These are phyloP conservation scores for Leucocoprinus leucothites DNA, from an alignment of 768 basidiomycete species.

Conservation along the genomic window DNA sequence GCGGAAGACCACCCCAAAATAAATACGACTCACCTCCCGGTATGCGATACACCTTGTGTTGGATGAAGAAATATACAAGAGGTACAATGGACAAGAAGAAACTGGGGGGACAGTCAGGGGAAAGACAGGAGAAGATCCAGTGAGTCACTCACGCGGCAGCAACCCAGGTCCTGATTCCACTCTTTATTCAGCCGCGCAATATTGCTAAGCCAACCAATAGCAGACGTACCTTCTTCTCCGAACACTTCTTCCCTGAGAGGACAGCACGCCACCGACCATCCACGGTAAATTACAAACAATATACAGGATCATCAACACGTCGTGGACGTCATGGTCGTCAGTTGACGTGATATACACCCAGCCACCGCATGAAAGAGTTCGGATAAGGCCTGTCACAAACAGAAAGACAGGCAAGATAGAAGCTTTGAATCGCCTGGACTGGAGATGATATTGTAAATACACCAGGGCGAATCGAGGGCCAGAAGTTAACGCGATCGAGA, in stretches of 20 bases:
- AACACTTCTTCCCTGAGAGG: slow-evolving; percentile 46
- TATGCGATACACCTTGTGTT: slow-evolving; percentile 76
- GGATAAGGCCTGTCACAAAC: slow-evolving; percentile 58
- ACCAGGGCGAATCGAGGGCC: slow-evolving; percentile 76
- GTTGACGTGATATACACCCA: slow-evolving; percentile 90
- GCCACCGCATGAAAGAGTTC: slow-evolving; percentile 83
- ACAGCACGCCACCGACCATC: slow-evolving; percentile 73
- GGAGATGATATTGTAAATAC: slow-evolving; percentile 58
- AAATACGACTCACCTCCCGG: slow-evolving; percentile 60
- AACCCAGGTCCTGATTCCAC: slow-evolving; percentile 42
- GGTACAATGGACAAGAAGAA: slow-evolving; percentile 73
- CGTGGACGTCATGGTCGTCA: slow-evolving; percentile 83
- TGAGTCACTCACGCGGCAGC: slow-evolving; percentile 42
- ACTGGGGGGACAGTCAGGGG: slow-evolving; percentile 29
- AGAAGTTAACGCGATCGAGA: slow-evolving; percentile 83
- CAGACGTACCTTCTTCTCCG: slow-evolving; percentile 48
- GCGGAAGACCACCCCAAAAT: background rate
- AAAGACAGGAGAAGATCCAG: background rate
- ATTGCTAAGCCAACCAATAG: background rate
- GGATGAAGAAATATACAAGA: slow-evolving; percentile 80
- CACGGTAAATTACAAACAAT: slow-evolving; percentile 84
- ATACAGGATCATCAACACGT: slow-evolving; percentile 85
- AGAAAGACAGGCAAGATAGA: slow-evolving; percentile 49
- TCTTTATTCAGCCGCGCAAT: background rate
- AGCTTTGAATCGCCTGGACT: slow-evolving; percentile 25